phyloP scores from a whole-genome alignment of 2,329 filamentous ascomycete genomes.

The Cephalotrichum gorgonifer region DNA sequence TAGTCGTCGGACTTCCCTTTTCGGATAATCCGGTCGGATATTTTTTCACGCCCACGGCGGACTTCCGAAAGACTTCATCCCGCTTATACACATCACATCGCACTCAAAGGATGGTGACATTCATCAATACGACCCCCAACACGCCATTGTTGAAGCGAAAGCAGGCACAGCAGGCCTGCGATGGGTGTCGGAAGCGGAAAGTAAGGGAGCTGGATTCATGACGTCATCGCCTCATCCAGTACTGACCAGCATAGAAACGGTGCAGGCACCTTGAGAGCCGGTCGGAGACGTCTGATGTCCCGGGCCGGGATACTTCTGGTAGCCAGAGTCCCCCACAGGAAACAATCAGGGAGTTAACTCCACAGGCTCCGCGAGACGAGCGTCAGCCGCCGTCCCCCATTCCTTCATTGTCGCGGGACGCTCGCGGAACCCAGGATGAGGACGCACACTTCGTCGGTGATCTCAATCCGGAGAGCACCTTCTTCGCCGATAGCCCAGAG shows the following conservation, averaged over 20 bases:
- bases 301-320: background rate
- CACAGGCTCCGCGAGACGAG: no score
- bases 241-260: conserved; percentile 7
- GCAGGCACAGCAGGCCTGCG: conserved; percentile 9
- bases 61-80: background rate
- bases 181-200: conserved; percentile 9
- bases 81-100: no score
- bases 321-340: background rate
- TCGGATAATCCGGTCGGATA: background rate
- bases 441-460: conserved; percentile 11
- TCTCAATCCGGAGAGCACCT: conserved; percentile 11
- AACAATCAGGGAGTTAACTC: no score
- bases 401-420: background rate
- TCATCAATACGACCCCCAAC: conserved; percentile 9
- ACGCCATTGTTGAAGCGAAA: conserved; percentile 7
- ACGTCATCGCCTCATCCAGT: background rate
- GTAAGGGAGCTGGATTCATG: conserved; percentile 1
- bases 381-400: no score
- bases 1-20: background rate
- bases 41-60: background rate
- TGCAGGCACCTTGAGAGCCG: conserved; percentile 7
- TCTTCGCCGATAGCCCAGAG: conserved; percentile 8
- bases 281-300: background rate
- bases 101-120: conserved; percentile 10
- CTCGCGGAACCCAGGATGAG: conserved; percentile 3